Percentiles rank a stretch among this genome's conserved stretches.
Evolutionary conservation across 345 rosid species (phyloP).

Genomic region (Acer negundo): DNA sequence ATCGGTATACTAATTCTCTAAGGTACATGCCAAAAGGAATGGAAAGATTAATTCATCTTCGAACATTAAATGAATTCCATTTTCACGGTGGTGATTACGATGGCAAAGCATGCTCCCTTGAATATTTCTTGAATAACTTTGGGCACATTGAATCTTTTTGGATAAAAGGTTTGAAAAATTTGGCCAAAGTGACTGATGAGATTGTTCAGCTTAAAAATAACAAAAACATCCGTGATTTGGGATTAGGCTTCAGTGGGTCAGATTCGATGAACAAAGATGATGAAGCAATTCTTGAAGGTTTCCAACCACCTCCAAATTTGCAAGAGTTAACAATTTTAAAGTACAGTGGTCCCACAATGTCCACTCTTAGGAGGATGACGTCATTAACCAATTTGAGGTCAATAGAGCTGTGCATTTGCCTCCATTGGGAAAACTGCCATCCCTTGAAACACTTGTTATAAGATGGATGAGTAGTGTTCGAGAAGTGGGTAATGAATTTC

Average conservation of each 20-base stretch:
- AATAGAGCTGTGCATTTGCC: not conserved
- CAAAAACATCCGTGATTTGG: constrained; percentile 9
- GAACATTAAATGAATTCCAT: not conserved
- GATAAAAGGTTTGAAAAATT: too few species aligned
- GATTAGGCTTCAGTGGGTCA: not conserved
- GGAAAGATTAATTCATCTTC: not conserved
- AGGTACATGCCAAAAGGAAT: constrained; percentile 5
- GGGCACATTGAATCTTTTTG: not conserved
- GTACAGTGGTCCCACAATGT: not conserved
- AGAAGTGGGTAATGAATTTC: not conserved
- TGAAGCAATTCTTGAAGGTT: not conserved
- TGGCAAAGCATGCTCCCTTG: not conserved
- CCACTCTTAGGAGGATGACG: not conserved
- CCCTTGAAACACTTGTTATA: not conserved
- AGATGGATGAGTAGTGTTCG: not conserved
- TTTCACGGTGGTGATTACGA: not conserved
- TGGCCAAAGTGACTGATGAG: too few species aligned
- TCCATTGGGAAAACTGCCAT: not conserved
- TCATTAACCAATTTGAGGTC: not conserved
- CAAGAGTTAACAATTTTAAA: not conserved
- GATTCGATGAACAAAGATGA: not conserved
- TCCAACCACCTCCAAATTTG: not conserved
- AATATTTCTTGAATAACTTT: not conserved
- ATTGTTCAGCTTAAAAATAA: not conserved
- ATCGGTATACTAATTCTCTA: rapidly evolving